phyloP scores from a whole-genome alignment of 495 filamentous ascomycete species.

The Clavariopsis aquatica region DNA sequence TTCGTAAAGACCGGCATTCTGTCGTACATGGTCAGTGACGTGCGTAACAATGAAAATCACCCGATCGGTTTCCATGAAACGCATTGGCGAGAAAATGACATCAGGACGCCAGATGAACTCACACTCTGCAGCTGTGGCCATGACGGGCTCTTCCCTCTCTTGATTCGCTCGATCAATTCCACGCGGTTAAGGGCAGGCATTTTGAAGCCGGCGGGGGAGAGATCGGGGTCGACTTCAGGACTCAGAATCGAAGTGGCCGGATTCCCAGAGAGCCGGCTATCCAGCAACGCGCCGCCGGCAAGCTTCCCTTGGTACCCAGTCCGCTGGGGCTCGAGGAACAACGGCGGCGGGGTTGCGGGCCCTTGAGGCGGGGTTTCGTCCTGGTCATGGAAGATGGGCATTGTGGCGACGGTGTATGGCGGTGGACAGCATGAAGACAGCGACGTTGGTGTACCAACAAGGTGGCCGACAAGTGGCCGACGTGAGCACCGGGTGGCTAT shows the following conservation, averaged over 20 bases:
- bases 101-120: constrained; percentile 40
- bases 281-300: background rate
- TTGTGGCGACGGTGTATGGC: constrained; percentile 41
- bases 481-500: background rate
- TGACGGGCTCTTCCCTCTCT: constrained; percentile 73
- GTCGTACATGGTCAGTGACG: constrained; percentile 9
- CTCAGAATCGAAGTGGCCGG: background rate
- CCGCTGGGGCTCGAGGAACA: background rate
- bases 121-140: constrained; percentile 64
- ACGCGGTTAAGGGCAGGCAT: constrained; percentile 51
- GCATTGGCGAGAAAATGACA: background rate
- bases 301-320: background rate
- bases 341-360: constrained; percentile 28
- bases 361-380: constrained; percentile 21
- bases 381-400: constrained; percentile 62
- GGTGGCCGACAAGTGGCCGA: constrained; percentile 3
- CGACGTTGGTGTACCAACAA: background rate
- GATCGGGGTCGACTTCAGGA: constrained; percentile 1
- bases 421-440: constrained; percentile 25
- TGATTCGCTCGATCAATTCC: constrained; percentile 82
- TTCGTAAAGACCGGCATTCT: constrained; percentile 15
- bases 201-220: constrained; percentile 18
- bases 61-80: background rate
- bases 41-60: background rate
- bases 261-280: background rate